phyloP scores from a whole-genome alignment of 306 rosid genomes.

The Alnus glutinosa region DNA sequence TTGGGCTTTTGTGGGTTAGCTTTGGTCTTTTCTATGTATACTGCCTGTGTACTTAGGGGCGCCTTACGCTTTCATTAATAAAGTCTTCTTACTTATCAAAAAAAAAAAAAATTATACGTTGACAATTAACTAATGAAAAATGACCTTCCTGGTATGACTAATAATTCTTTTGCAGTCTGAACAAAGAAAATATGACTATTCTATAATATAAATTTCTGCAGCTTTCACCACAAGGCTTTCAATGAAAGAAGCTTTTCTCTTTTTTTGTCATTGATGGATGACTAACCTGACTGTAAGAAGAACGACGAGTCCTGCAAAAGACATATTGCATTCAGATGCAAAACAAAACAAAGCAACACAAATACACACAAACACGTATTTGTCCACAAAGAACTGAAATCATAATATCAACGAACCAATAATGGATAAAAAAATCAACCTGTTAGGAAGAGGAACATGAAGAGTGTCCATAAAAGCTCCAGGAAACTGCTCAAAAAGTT shows the following conservation, averaged over 20 bases:
- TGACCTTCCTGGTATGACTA: not conserved
- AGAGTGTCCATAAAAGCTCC: constrained; percentile 80
- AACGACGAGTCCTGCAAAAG: constrained; percentile 56
- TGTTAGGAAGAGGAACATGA: constrained; percentile 57
- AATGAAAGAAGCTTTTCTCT: constrained; percentile 4
- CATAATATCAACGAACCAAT: constrained; percentile 6
- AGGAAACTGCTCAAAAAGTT: constrained; percentile 87
- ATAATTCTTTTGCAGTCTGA: not conserved
- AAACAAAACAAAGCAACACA: not conserved
- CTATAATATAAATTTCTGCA: not conserved
- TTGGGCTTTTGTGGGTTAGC: too few relatives aligned
- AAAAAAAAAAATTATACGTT: not conserved
- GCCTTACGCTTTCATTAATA: too few relatives aligned
- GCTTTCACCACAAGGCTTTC: constrained; percentile 8
- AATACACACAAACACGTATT: not conserved
- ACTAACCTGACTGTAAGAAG: constrained; percentile 61
- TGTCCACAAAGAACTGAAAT: constrained; percentile 17
- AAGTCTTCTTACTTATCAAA: too few relatives aligned
- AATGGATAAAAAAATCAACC: constrained; percentile 37
- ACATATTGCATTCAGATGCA: constrained; percentile 17
- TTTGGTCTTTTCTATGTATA: too few relatives aligned
- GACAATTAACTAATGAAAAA: not conserved
- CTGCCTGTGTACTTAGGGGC: too few relatives aligned
- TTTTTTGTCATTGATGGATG: not conserved
- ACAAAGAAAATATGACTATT: not conserved